Evolutionary conservation across 352 stramenopile genomes (phyloP), one percentile per base, ranked within the genome.

Genomic region (Globisporangium cystogenes): DNA sequence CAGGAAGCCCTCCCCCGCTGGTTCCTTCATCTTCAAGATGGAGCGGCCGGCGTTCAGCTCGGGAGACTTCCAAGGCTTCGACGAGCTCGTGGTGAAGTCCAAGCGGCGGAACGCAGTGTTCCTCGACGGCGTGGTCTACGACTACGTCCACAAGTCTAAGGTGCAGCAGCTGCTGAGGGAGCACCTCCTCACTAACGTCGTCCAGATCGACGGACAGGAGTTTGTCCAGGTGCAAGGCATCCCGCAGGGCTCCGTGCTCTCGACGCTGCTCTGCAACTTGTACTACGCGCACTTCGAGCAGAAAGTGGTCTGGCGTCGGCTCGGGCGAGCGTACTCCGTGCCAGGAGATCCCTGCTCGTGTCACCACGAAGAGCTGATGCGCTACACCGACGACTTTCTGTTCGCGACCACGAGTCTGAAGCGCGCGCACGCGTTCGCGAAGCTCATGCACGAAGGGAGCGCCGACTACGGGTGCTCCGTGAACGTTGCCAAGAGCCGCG

Each of bases 201-300:
- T 91, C 4, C 62, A 82, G 37, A 68, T 87, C 1, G 63, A 86
- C 23, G 64, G 67, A 1, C 61, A 72, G 7, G 47, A 74, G 7
- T 89, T 72, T 51, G 46, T 85, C 31, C 82, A 93, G 45, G 49
- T 48, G 18, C 68, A 83, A 60, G 82, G 82, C 0, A 93, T 93
- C 15, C 80, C 82, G 0, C 82, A 93, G 60, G 82, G 82, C n/a
- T 93, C 82, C 0, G 74, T 93, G 48, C 62, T 93, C 14, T 93
- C 82, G 7, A 90, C 82, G 6, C 80, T 76, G 7, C 59, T 93
- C 10, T 93, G 82, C 58, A 91, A 90, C 44, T 57, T 93, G 16
- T 93, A 91, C 57, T 90, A 87, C 43, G 80, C 76, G 15, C 62
- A 90, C 47, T 91, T 89, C 42, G 82, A 93, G 62, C 64, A 74